Base-by-base conservation (phyloP, 1,284 basidiomycete species). In the Cutaneotrichosporon cavernicola region DNA sequence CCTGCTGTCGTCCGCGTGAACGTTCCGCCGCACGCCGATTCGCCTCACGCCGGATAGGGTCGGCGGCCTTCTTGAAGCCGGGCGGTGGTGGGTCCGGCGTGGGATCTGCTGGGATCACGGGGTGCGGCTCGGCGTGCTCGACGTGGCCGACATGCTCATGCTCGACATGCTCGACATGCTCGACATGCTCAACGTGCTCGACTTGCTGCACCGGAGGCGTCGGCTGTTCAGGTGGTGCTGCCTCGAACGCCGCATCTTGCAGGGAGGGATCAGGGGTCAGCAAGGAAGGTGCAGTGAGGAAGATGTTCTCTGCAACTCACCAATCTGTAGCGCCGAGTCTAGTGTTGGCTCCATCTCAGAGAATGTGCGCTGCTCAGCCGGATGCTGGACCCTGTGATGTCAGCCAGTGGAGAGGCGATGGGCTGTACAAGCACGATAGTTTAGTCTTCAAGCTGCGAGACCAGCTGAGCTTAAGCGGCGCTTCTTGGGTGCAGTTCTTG, bases 21-120 rank as follows among this genome's bases (percentile, higher is more conserved):
- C 79, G 71, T 63, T 80, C 78, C 7, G 80, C 80, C 2, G 80
- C 80, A 5, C 80, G 70, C 34, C 80, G 73, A 56, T 81, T 81
- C 11, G 80, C 79, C 67, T 81, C 80, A 46, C 73, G 67, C 21
- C 80, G 69, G 4, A 72, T 56, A 34, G 72, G 70, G 62, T 79
- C 76, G 18, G 70, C 74, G n/a, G 46, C 31, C 52, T 52, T 49
- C 30, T 61, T 46, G 10, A 9, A 13, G 9, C 34, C 40, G 13
- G 36, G 30, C 21, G 26, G 10, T 43, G 43, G 26, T n/a, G 56
- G 30, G n/a, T 22, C 47, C 6, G 51, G 56, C 6, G 60, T 53
- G 8, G 53, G 40, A 9, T 49, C 36, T 4, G 32, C 50, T n/a
- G 56, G 56, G 36, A 43, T 11, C 18, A 21, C 31, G 16, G 46